Evolutionary conservation across 2,329 filamentous ascomycete genomes (phyloP).

Genomic region (Alternaria infectoria): DNA sequence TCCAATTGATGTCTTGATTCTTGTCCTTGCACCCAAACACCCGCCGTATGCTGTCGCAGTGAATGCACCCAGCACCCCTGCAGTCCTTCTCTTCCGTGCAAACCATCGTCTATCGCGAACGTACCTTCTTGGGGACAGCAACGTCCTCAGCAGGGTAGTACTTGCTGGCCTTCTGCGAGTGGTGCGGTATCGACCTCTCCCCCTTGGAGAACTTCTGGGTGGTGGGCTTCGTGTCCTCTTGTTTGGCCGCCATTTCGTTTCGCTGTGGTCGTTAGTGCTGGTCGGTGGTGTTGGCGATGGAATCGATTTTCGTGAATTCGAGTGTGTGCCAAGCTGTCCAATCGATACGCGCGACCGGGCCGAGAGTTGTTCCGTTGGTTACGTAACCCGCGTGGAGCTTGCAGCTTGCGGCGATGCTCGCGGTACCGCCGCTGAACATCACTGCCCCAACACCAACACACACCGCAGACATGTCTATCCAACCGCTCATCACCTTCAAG

Average conservation of each 20-base stretch:
- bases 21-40: slow-evolving; percentile 1
- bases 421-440: slow-evolving; percentile 3
- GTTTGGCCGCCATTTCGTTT: slow-evolving; percentile 70
- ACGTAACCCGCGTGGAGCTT: slow-evolving; percentile 13
- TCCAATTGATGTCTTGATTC: slow-evolving; percentile 13
- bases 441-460: slow-evolving; percentile 17
- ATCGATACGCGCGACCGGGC: slow-evolving; percentile 19
- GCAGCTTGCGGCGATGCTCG: slow-evolving; percentile 8
- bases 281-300: slow-evolving; percentile 22
- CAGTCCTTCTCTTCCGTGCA: slow-evolving; percentile 21
- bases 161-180: slow-evolving; percentile 93
- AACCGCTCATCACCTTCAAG: slow-evolving; percentile 94
- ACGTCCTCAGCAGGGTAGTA: slow-evolving; percentile 98
- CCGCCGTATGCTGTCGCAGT: slow-evolving; percentile 9
- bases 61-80: slow-evolving; percentile 2
- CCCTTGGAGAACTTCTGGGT: slow-evolving; percentile 98
- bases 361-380: slow-evolving; percentile 12
- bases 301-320: slow-evolving; percentile 17
- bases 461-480: slow-evolving; percentile 70
- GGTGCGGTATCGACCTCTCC: slow-evolving; percentile 86
- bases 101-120: slow-evolving; percentile 52
- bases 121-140: slow-evolving; percentile 89
- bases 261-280: slow-evolving; percentile 50
- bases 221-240: slow-evolving; percentile 45
- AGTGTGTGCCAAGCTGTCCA: slow-evolving; percentile 20